These are phyloP conservation scores for Starmera dryadoides DNA, from an alignment of 805 yeast genomes.

Conservation along the genomic window DNA sequence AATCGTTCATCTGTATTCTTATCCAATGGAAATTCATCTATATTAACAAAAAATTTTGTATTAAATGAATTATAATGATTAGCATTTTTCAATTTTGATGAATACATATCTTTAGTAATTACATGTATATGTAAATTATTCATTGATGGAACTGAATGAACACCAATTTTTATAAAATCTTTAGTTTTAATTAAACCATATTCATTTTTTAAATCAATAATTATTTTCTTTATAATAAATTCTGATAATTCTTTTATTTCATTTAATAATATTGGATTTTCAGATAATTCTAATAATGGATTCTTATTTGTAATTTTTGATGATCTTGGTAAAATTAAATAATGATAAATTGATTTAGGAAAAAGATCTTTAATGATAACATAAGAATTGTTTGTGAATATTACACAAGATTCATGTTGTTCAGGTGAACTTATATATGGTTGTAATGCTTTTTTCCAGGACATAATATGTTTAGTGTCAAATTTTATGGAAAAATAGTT, in stretches of 20 bases:
- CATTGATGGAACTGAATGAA: conserved; percentile 68
- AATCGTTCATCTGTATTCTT: conserved; percentile 30
- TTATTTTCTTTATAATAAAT: conserved; percentile 7
- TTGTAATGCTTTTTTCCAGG: neutral
- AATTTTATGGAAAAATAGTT: no score
- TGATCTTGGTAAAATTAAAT: conserved; percentile 51
- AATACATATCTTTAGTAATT: conserved; percentile 54
- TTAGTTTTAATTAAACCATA: conserved; percentile 14
- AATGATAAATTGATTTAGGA: conserved; percentile 60
- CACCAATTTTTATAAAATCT: conserved; percentile 42
- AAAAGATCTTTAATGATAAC: conserved; percentile 52
- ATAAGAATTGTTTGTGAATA: conserved; percentile 43
- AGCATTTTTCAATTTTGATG: conserved; percentile 47
- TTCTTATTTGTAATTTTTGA: conserved; percentile 31
- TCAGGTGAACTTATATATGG: conserved; percentile 42
- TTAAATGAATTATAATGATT: conserved; percentile 69
- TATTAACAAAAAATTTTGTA: conserved; percentile 54
- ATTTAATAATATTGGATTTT: conserved; percentile 22
- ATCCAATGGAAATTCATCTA: conserved; percentile 39
- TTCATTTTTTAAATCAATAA: conserved; percentile 12
- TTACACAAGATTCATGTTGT: conserved; percentile 25
- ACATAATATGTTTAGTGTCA: neutral
- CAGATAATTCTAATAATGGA: conserved; percentile 32
- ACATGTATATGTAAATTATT: conserved; percentile 68
- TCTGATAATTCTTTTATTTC: conserved; percentile 10